phyloP scores from a whole-genome alignment of 2,329 filamentous ascomycete species.

The Ascochyta pisi region DNA sequence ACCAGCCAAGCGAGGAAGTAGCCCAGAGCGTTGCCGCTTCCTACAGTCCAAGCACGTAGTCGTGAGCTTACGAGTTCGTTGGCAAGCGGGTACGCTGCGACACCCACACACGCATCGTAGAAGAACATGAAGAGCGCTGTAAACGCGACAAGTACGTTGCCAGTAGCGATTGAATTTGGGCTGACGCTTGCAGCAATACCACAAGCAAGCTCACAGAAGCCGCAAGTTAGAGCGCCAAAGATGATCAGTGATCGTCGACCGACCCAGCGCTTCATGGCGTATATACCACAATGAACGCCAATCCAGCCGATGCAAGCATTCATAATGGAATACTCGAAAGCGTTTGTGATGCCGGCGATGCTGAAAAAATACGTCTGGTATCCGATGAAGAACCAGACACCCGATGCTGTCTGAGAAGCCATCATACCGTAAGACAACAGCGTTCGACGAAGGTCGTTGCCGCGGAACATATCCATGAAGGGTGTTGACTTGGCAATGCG shows the following conservation, averaged over 20 bases:
- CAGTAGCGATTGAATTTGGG: constrained; percentile 31
- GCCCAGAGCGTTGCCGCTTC: constrained; percentile 42
- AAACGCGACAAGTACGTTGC: constrained; percentile 43
- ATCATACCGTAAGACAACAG: constrained; percentile 60
- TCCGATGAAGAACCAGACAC: constrained; percentile 60
- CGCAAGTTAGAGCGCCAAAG: constrained; percentile 54
- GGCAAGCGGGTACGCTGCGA: constrained; percentile 42
- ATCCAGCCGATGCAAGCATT: constrained; percentile 59
- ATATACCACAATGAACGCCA: constrained; percentile 59
- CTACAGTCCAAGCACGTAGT: constrained; percentile 46
- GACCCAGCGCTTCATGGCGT: constrained; percentile 56
- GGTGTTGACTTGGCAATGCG: constrained; percentile 60
- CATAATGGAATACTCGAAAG: constrained; percentile 60
- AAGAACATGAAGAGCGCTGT: constrained; percentile 47
- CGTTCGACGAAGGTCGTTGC: constrained; percentile 57
- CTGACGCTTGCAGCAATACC: constrained; percentile 46
- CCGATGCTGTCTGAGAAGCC: constrained; percentile 54
- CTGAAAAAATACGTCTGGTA: constrained; percentile 57
- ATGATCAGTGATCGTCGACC: constrained; percentile 59
- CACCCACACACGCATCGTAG: constrained; percentile 46
- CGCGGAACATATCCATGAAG: constrained; percentile 58
- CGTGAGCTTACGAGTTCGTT: constrained; percentile 43
- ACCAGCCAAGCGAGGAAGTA: constrained; percentile 48
- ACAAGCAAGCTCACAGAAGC: constrained; percentile 55
- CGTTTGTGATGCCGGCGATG: constrained; percentile 31